Percentiles rank a stretch among this genome's conserved stretches.
These are phyloP conservation scores for Volvariella surrecta DNA, from an alignment of 1,284 basidiomycete species.

Conservation along the genomic window DNA sequence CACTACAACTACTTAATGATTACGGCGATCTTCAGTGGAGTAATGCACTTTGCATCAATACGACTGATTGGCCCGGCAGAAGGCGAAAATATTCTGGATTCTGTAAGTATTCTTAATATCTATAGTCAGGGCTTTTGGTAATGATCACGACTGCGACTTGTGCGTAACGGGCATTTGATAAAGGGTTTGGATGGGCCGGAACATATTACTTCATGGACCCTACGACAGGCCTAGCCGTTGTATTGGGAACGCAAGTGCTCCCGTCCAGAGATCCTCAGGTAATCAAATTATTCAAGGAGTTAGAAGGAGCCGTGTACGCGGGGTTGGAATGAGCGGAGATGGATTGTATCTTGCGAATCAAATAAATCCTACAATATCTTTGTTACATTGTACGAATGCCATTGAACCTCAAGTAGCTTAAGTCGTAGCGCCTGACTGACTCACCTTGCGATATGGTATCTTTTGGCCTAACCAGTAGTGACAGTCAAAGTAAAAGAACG, in stretches of 20 bases:
- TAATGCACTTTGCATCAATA: conserved; percentile 15
- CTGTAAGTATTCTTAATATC: conserved; percentile 10
- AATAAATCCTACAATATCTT: no score
- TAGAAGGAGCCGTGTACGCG: conserved; percentile 14
- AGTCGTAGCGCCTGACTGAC: no score
- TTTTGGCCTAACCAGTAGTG: no score
- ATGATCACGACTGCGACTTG: background rate
- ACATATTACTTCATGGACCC: conserved; percentile 24
- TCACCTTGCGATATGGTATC: no score
- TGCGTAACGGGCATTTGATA: background rate
- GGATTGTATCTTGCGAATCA: no score
- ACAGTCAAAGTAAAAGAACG: no score
- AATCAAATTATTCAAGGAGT: conserved; percentile 11
- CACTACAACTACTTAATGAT: conserved; percentile 7
- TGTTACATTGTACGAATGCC: background rate
- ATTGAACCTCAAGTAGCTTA: no score
- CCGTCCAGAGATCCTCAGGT: conserved; percentile 16
- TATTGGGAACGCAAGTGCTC: conserved; percentile 21
- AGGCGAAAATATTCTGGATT: conserved; percentile 18
- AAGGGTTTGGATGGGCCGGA: conserved; percentile 25
- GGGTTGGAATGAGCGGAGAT: conserved; percentile 5
- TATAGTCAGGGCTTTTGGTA: background rate
- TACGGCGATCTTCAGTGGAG: conserved; percentile 15
- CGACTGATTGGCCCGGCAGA: conserved; percentile 14
- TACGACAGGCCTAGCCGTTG: conserved; percentile 19